Conservation (phyloP, 768 basidiomycete genomes). For the Naganishia antarctica region DNA sequence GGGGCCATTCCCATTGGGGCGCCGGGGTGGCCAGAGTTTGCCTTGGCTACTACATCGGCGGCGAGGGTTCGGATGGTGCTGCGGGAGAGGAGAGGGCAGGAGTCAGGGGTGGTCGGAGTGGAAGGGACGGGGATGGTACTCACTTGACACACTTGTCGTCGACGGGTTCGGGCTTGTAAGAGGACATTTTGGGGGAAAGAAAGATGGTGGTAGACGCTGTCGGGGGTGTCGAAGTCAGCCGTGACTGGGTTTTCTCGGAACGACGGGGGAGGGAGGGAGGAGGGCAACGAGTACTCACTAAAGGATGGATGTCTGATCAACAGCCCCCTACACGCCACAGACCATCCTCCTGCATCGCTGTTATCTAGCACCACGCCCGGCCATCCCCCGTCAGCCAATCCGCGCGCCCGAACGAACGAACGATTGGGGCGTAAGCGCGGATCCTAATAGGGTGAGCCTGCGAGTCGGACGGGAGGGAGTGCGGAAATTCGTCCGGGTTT, state of each 20-base stretch:
- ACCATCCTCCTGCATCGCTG: conserved; percentile 1
- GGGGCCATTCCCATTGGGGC: conserved; percentile 94
- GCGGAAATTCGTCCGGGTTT: no score
- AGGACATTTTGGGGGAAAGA: conserved; percentile 1
- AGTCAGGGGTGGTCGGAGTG: background rate
- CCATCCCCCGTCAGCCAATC: no score
- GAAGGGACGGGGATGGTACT: conserved; percentile 18
- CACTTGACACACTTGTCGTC: conserved; percentile 37
- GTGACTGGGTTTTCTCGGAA: no score
- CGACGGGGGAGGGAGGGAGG: background rate
- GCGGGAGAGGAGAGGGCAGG: background rate
- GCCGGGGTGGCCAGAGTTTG: conserved; percentile 92
- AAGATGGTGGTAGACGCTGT: background rate
- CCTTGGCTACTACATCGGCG: conserved; percentile 52
- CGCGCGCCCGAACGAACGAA: background rate
- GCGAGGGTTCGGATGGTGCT: conserved; percentile 48
- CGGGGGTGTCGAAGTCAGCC: background rate
- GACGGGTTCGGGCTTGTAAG: conserved; percentile 24
- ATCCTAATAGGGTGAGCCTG: no score
- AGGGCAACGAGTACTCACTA: no score
- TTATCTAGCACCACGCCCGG: background rate
- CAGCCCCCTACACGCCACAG: no score
- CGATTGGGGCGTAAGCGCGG: background rate
- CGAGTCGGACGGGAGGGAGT: no score
- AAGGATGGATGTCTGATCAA: no score